phyloP scores from a whole-genome alignment of 2,329 filamentous ascomycete genomes.

The Rutstroemia sp. region DNA sequence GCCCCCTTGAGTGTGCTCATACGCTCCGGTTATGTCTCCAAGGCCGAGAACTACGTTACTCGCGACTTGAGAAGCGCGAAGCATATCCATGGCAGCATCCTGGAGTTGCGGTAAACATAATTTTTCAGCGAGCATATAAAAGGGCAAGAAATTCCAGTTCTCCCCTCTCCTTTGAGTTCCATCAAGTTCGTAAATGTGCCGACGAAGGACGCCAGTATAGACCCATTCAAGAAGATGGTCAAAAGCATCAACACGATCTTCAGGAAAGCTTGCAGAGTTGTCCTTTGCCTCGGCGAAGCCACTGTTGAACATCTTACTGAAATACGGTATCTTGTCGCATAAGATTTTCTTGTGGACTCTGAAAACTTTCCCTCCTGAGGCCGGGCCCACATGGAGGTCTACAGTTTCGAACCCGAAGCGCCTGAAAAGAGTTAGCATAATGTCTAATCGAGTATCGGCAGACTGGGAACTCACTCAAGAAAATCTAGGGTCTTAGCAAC shows the following conservation, averaged over 20 bases:
- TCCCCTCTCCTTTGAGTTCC: too few species aligned
- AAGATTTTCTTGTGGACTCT: constrained; percentile 9
- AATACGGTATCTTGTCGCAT: constrained; percentile 16
- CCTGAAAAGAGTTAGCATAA: background rate
- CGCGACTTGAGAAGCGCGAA: background rate
- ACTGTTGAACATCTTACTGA: constrained; percentile 13
- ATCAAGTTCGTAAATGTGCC: too few species aligned
- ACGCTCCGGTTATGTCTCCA: background rate
- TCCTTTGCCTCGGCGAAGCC: constrained; percentile 5
- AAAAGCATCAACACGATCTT: constrained; percentile 11
- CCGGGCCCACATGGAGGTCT: constrained; percentile 1
- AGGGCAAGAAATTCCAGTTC: background rate
- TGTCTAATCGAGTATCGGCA: too few species aligned
- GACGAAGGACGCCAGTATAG: background rate
- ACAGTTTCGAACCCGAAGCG: constrained; percentile 2
- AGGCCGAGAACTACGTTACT: accelerated
- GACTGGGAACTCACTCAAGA: too few species aligned
- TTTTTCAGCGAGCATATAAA: constrained; percentile 1
- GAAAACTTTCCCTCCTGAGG: background rate
- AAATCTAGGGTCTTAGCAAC: too few species aligned
- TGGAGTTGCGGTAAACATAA: background rate
- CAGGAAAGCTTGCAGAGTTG: constrained; percentile 7
- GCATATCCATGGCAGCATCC: background rate
- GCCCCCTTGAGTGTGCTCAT: background rate
- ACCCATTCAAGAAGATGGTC: constrained; percentile 11